Evolutionary conservation across 176 grass and related monocot genomes (phyloP), one percentile per base, ranked within the genome.

Genomic region (Dactylis glomerata): DNA sequence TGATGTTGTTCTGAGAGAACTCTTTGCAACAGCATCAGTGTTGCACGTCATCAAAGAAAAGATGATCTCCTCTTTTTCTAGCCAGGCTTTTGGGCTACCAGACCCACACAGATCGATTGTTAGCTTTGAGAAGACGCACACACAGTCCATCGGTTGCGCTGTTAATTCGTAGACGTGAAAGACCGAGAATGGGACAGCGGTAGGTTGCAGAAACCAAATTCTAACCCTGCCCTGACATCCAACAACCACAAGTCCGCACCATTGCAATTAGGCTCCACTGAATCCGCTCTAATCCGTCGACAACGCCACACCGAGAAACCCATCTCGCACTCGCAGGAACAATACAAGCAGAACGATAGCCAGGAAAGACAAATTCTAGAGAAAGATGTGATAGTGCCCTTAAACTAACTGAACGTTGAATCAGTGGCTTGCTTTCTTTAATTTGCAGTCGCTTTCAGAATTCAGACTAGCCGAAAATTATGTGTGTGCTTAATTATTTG

Each of bases 111-210:
- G 2, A 28, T 73, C 33, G 86, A 40, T 78, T 78, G 80, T 89
- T 81, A 75, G 82, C 58, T 89, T 89, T 2, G 58, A 75, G 34
- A 67, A 68, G 82, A 84, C 76, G 82, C 77, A 62, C 13, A 54
- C 13, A n/a, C 11, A 24, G 38, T 24, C 40, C 67, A 24, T 41
- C 22, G 14, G 41, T 10, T 73, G 69, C 24, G 40, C 13, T 28
- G 69, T 73, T 73, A 24, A 30, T 73, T 45, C 40, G 5, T 42
- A 72, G 38, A 45, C 13, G 68, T 42, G 23, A 16, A 72, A 72
- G 23, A 16, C 23, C 1, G 41, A 28, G 41, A 73, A 26, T 14
- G 1, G 47, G 22, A 69, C 36, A 36, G 65, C 19, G 65, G 33
- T 22, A 66, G 51, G 51, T 22, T 54, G 41, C 41, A 10, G 41